phyloP scores from a whole-genome alignment of 2,329 filamentous ascomycete genomes.

The Sporothrix pallida region DNA sequence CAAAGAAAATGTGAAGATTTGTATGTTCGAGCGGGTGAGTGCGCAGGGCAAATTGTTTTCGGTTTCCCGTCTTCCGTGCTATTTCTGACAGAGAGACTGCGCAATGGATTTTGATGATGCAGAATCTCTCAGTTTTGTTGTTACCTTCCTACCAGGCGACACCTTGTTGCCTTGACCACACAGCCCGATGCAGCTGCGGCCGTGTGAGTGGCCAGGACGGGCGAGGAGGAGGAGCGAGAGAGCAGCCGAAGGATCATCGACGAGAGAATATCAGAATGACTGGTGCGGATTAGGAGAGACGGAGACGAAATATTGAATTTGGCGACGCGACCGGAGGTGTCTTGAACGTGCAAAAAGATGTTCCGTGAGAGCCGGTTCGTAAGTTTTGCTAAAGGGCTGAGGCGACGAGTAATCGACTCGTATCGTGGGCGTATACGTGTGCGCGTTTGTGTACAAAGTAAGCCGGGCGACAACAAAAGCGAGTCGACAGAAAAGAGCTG shows the following conservation, averaged over 20 bases:
- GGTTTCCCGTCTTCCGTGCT: not conserved
- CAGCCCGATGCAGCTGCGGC: constrained; percentile 22
- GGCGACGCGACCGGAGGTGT: not conserved
- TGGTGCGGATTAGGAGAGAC: not conserved
- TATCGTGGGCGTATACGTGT: not conserved
- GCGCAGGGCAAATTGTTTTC: not conserved
- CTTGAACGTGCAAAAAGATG: no score
- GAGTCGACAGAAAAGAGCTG: not conserved
- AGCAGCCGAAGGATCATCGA: constrained; percentile 20
- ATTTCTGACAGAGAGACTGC: not conserved
- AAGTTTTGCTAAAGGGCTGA: not conserved
- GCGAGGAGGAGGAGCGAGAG: not conserved
- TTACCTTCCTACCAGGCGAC: constrained; percentile 13
- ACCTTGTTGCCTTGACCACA: constrained; percentile 17
- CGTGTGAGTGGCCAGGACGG: constrained; percentile 13
- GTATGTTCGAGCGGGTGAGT: no score
- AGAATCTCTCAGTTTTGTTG: not conserved
- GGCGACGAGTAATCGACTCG: constrained; percentile 3
- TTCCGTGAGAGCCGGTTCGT: not conserved
- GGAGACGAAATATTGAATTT: not conserved
- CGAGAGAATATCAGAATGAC: not conserved
- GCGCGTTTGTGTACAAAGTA: not conserved
- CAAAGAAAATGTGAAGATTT: not conserved
- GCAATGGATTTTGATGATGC: constrained; percentile 13
- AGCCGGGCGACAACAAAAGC: constrained; percentile 7